These are phyloP conservation scores for Schizophyllum commune DNA, from an alignment of 1,284 basidiomycete genomes.

Conservation along the genomic window DNA sequence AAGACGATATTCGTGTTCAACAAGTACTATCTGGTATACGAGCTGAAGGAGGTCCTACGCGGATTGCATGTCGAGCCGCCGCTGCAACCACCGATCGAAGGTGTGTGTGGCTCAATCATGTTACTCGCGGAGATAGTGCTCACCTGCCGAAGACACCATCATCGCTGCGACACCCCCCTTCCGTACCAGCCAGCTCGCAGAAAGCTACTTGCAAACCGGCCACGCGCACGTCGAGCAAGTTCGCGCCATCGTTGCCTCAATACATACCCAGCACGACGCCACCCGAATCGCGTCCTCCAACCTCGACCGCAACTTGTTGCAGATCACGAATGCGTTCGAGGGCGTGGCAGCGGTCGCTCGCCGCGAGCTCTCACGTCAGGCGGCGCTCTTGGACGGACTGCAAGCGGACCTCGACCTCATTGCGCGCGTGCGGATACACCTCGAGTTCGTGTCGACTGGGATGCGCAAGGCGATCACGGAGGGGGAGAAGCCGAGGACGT, in stretches of 20 bases:
- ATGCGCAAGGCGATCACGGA: conserved; percentile 60
- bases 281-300: conserved; percentile 58
- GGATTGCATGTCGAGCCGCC: conserved; percentile 51
- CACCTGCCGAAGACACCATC: conserved; percentile 33
- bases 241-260: conserved; percentile 36
- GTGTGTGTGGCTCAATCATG: conserved; percentile 24
- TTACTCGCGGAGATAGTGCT: conserved; percentile 2
- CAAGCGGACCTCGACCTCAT: conserved; percentile 66
- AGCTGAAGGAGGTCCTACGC: conserved; percentile 52
- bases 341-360: conserved; percentile 45
- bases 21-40: conserved; percentile 64
- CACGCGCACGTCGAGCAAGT: conserved; percentile 56
- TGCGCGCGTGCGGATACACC: conserved; percentile 55
- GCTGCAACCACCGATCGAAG: conserved; percentile 60
- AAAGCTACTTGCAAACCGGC: conserved; percentile 55
- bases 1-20: conserved; percentile 76
- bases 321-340: conserved; percentile 63
- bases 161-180: conserved; percentile 65
- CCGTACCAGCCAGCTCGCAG: conserved; percentile 54
- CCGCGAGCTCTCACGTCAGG: conserved; percentile 58
- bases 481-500: conserved; percentile 57
- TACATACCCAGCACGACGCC: conserved; percentile 59
- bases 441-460: conserved; percentile 62
- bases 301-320: conserved; percentile 64
- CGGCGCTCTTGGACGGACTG: conserved; percentile 47